Conservation (phyloP, 768 basidiomycete genomes). For the Panus rudis region DNA sequence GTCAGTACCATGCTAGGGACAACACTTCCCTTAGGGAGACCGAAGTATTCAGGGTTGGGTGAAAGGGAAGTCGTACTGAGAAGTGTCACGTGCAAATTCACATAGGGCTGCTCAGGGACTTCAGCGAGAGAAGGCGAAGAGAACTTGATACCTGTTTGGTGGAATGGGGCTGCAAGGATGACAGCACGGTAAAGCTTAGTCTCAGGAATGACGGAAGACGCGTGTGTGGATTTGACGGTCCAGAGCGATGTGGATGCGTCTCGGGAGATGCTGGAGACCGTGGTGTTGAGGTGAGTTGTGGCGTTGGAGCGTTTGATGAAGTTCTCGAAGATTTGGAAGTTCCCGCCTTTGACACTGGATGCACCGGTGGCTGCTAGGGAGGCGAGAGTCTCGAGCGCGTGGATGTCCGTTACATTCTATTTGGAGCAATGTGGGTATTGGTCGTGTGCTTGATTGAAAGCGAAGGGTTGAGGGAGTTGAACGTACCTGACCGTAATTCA, state of each 20-base stretch:
- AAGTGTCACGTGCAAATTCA: conserved; percentile 83
- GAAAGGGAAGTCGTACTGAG: conserved; percentile 67
- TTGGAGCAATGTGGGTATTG: not conserved
- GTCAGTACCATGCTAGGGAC: conserved; percentile 69
- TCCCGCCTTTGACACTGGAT: conserved; percentile 65
- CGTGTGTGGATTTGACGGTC: not conserved
- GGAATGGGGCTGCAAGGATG: conserved; percentile 83
- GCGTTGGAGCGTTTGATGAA: conserved; percentile 71
- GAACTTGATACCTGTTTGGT: conserved; percentile 53
- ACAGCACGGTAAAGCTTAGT: conserved; percentile 56
- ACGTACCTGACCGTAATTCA: conserved; percentile 74
- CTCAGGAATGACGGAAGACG: conserved; percentile 9
- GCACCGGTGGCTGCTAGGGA: conserved; percentile 72
- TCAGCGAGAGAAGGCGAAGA: conserved; percentile 39
- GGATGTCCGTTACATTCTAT: conserved; percentile 63
- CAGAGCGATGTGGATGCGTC: not conserved
- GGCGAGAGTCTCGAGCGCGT: conserved; percentile 66
- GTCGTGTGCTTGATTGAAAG: not conserved
- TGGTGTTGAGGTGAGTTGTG: conserved; percentile 60
- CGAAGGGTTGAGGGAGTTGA: not conserved
- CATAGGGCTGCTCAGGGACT: conserved; percentile 68
- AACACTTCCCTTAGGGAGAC: conserved; percentile 33
- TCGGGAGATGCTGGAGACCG: conserved; percentile 34
- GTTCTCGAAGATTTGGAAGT: conserved; percentile 76
- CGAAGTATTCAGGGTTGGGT: conserved; percentile 66